Conservation (phyloP, 768 basidiomycete genomes). For the Exsudoporus frostii region DNA sequence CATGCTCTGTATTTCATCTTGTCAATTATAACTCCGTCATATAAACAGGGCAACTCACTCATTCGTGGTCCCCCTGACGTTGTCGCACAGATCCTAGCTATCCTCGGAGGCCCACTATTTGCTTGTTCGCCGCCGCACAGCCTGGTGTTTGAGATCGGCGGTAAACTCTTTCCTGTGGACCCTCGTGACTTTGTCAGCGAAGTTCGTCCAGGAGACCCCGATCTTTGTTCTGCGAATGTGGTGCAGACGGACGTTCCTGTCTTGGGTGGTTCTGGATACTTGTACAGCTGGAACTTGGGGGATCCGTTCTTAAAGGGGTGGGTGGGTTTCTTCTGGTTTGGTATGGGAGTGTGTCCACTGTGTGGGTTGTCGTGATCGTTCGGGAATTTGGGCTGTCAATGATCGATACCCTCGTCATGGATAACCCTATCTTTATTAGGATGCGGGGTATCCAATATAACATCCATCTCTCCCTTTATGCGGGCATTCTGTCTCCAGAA, state of each 20-base stretch:
- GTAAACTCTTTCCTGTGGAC: constrained; percentile 68
- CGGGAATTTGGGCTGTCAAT: background rate
- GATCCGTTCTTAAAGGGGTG: constrained; percentile 75
- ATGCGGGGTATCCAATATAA: background rate
- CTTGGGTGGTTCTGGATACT: constrained; percentile 47
- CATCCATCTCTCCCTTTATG: background rate
- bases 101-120: constrained; percentile 46
- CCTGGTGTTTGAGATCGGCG: constrained; percentile 65
- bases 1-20: background rate
- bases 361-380: background rate
- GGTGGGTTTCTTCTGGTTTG: constrained; percentile 18
- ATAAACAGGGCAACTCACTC: constrained; percentile 65
- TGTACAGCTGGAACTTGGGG: constrained; percentile 78
- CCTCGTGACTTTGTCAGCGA: constrained; percentile 66
- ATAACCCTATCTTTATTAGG: background rate
- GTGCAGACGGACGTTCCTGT: constrained; percentile 61
- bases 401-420: background rate
- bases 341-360: background rate
- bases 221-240: constrained; percentile 52
- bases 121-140: constrained; percentile 60
- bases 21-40: background rate
- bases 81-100: constrained; percentile 43
- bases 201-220: constrained; percentile 34
- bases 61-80: constrained; percentile 73
- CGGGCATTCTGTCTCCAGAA: constrained; percentile 1